phyloP scores from a whole-genome alignment of 768 basidiomycete genomes.

The Suillus decipiens region DNA sequence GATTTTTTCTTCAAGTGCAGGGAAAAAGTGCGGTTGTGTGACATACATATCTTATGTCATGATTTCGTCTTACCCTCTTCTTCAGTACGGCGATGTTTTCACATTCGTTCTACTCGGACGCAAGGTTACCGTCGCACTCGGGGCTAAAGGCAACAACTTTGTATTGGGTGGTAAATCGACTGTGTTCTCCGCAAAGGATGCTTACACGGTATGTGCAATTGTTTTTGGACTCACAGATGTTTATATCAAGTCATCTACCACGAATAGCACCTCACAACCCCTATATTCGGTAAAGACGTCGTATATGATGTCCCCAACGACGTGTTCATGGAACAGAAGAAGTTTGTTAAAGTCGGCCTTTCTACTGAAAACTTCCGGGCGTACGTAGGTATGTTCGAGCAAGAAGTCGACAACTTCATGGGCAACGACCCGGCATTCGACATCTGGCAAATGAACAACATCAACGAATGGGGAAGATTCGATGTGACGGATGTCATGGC shows the following conservation, averaged over 20 bases:
- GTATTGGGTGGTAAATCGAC: constrained; percentile 92
- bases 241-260: constrained; percentile 5
- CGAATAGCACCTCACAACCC: constrained; percentile 81
- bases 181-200: constrained; percentile 93
- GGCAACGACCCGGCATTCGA: constrained; percentile 62
- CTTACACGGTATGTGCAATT: constrained; percentile 70
- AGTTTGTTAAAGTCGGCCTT: constrained; percentile 95
- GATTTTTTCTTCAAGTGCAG: constrained; percentile 80
- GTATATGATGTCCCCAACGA: constrained; percentile 98
- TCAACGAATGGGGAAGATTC: constrained; percentile 79
- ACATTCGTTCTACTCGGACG: constrained; percentile 91
- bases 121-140: constrained; percentile 87
- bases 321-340: constrained; percentile 98
- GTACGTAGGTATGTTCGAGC: constrained; percentile 82
- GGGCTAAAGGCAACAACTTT: constrained; percentile 91
- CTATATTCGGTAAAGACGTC: constrained; percentile 96
- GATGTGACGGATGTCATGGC: constrained; percentile 72
- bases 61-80: neutral
- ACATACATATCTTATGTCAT: neutral
- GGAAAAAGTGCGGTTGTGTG: constrained; percentile 59
- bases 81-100: constrained; percentile 94
- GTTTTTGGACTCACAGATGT: neutral
- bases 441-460: constrained; percentile 60
- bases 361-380: constrained; percentile 87
- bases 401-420: constrained; percentile 75